Base-by-base conservation (phyloP, 2,329 filamentous ascomycete species). In the Chaetoscypha palmicola region DNA sequence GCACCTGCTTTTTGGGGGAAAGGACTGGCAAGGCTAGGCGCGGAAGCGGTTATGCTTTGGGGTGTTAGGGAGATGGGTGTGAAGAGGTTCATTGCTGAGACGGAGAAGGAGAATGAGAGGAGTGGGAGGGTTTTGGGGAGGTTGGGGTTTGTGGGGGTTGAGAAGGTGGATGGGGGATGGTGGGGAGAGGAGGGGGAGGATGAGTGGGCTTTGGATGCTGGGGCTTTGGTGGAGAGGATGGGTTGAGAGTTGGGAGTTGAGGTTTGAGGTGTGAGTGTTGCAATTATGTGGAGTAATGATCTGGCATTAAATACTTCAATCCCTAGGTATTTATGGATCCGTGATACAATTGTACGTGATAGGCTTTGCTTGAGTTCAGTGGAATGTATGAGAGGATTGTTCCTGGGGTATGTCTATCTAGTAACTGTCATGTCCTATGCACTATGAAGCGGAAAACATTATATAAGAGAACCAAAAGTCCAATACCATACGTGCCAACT, bases 91-190 rank as follows among this genome's bases (percentile, higher is more conserved):
- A 43, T 49, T 38, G 57, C 58, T 1, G 57, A 60, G 37, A 60
- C 55, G 1, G 56, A 60, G 38, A 46, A 43, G 32, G 45, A 41
- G 7, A 60, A 60, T 46, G 32, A 12, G 20, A 44, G 51, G 24
- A 60, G 57, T 50, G 55, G 22, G 3, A 51, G 40, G 20, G 24
- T 54, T 5, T 43, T 60, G 45, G 36, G 50, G 34, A 59, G 56
- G 38, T 42, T 60, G 28, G 56, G 50, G 38, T 61, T 59, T 28
- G 19, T 23, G 19, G 8, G 16, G 11, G 2, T 40, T 14, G 26
- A 32, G 10, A 16, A 16, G 10, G 24, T 19, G 3, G n/a, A n/a
- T n/a, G n/a, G n/a, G n/a, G n/a, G 19, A 11, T 40, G 32, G 19
- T 40, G 19, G 11, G 17, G 32, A 16, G 26, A 40, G n/a, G 38